Conservation (phyloP, 345 rosid genomes). For the Lenwebbia sp. region DNA sequence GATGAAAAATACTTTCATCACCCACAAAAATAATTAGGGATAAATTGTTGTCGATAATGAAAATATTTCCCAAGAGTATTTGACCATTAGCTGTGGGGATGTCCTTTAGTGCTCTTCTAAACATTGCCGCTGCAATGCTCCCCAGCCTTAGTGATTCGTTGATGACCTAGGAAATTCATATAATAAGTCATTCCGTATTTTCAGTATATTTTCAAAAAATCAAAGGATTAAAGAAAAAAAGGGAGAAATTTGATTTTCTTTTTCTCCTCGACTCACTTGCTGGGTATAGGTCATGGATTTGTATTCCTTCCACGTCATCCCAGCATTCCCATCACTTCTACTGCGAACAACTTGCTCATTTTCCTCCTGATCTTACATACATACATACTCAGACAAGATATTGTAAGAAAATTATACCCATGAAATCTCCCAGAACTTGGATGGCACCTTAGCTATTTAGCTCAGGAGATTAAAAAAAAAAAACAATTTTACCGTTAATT, state of each 20-base stretch:
- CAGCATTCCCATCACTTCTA: neutral
- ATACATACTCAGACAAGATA: neutral
- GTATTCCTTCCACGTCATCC: slow-evolving; percentile 33
- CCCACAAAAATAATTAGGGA: too few species aligned
- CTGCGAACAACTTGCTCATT: slow-evolving; percentile 14
- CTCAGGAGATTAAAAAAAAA: neutral
- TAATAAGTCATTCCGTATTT: too few species aligned
- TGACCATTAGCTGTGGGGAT: slow-evolving; percentile 4
- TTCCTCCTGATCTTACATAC: slow-evolving; percentile 13
- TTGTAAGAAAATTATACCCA: too few species aligned
- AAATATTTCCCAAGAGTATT: neutral
- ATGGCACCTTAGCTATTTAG: too few species aligned
- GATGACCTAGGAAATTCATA: slow-evolving; percentile 9
- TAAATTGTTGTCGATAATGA: too few species aligned
- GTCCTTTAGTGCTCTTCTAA: slow-evolving; percentile 27
- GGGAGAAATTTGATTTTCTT: too few species aligned
- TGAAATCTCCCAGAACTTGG: neutral
- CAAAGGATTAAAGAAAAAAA: neutral
- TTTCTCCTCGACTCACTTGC: slow-evolving; percentile 8
- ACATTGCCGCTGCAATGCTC: slow-evolving; percentile 18
- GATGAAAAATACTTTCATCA: too few species aligned
- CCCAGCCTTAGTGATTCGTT: slow-evolving; percentile 32
- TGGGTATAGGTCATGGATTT: slow-evolving; percentile 33
- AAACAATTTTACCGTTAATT: slow-evolving; percentile 15
- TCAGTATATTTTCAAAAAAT: neutral